Conservation (phyloP, 2,329 filamentous ascomycete species). For the Zymoseptoria tritici region DNA sequence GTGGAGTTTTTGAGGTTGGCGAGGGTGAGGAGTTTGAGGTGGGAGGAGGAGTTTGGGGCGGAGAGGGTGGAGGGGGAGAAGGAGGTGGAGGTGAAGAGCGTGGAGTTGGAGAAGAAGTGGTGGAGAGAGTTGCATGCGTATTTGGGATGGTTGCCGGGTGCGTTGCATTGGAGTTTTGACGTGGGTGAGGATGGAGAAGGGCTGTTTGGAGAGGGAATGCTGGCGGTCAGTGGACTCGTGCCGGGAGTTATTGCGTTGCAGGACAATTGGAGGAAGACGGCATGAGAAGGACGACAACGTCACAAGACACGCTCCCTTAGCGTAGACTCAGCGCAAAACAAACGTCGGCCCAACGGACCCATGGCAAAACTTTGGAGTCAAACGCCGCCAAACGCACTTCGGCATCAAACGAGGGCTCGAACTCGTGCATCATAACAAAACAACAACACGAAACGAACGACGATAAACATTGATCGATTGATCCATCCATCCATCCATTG, state of each 20-base stretch:
- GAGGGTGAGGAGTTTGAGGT: constrained; percentile 36
- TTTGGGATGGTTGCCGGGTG: constrained; percentile 71
- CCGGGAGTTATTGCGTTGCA: constrained; percentile 37
- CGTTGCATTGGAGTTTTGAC: constrained; percentile 73
- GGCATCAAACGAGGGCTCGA: no score
- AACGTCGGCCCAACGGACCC: no score
- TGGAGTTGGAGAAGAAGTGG: constrained; percentile 41
- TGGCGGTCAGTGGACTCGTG: constrained; percentile 53
- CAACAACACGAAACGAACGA: no score
- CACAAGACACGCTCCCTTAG: not conserved
- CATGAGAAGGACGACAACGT: constrained; percentile 1
- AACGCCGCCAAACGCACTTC: no score
- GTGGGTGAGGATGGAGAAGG: constrained; percentile 48
- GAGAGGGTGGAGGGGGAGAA: constrained; percentile 33
- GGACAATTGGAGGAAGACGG: constrained; percentile 40
- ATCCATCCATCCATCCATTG: no score
- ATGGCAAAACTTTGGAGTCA: no score
- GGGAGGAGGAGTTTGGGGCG: constrained; percentile 27
- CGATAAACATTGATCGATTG: no score
- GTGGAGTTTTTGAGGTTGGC: constrained; percentile 64
- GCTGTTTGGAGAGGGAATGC: constrained; percentile 47
- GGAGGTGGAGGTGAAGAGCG: constrained; percentile 22
- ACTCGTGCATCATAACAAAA: no score
- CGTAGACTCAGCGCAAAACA: no score
- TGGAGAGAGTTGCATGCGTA: constrained; percentile 63